Evolutionary conservation across 2,329 filamentous ascomycete species (phyloP), one percentile per base, ranked within the genome.

Genomic region (Fusarium caatingaense): DNA sequence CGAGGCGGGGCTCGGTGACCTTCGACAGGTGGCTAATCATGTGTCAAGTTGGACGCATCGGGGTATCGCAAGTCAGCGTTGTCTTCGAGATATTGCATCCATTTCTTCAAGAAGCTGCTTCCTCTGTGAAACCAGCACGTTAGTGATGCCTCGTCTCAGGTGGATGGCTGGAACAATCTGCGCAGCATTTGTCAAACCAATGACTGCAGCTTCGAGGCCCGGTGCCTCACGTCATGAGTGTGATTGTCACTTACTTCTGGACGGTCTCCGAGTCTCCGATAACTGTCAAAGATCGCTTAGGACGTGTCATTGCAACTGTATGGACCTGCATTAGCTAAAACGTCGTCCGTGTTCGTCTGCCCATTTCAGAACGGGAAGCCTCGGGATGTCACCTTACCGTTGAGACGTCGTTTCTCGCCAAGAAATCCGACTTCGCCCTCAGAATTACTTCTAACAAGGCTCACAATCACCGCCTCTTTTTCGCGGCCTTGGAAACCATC

Each of bases 281-380:
- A 20, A 99, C 87, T 68, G 93, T 96, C 45, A 99, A 85, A 77
- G 96, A 95, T 73, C 96, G 88, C 82, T 92, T 95, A 8, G 96
- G 93, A 71, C 96, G 89, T 67, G 96, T 99, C 94, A 99, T 98
- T 56, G 96, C 95, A 74, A 98, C 94, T 97, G 93, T 90, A 92
- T 74, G 56, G 21, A 56, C 47, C 58, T 66, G 63, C 60, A 66
- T 76, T 72, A 76, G 73, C 42, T 48, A 56, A 49, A 40, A 47
- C 45, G 18, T 47, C 56, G 49, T 54, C 51, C 56, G 47, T 54
- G 54, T 60, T 45, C 32, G 61, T 41, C 34, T 27, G 8, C 50
- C 51, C 45, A 16, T 56, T 48, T 27, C 50, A 55, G 32, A 53
- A 45, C 45, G 53, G 47, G 48, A 25, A 37, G 53, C 54, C 55